Evolutionary conservation across 371 early-diverging fungal genomes (phyloP).

Genomic region (Lichtheimia hyalospora): DNA sequence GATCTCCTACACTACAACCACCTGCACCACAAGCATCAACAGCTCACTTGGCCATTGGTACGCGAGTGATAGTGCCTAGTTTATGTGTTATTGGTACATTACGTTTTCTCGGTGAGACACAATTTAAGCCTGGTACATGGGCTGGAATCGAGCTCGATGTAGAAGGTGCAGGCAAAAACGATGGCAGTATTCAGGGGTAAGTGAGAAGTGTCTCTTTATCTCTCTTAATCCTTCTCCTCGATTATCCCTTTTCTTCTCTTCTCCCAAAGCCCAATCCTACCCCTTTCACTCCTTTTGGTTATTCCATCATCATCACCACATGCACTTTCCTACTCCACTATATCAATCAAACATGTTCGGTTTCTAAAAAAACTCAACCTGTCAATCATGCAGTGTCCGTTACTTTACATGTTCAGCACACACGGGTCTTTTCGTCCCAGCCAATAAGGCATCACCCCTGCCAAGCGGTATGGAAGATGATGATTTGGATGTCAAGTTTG

Average conservation of each 20-base stretch:
- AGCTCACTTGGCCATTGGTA: conserved; percentile 36
- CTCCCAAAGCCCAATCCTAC: not conserved
- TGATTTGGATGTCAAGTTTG: not conserved
- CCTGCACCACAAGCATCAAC: conserved; percentile 5
- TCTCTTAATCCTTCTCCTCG: not conserved
- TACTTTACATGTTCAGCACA: conserved; percentile 70
- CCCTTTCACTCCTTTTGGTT: not conserved
- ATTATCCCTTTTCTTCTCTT: conserved; percentile 7
- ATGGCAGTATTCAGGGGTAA: conserved; percentile 76
- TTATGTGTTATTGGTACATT: conserved; percentile 62
- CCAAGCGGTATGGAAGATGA: conserved; percentile 10
- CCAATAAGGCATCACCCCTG: conserved; percentile 44
- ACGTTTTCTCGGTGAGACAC: conserved; percentile 63
- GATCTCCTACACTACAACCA: too few species aligned
- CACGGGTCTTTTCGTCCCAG: conserved; percentile 70
- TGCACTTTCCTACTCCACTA: conserved; percentile 4
- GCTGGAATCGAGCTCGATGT: conserved; percentile 79
- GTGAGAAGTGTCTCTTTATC: conserved; percentile 10
- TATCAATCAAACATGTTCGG: too few species aligned
- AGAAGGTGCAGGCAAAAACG: conserved; percentile 78
- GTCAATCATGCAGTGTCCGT: conserved; percentile 29
- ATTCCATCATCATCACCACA: not conserved
- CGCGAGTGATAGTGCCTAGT: conserved; percentile 59
- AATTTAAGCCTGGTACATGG: conserved; percentile 75
- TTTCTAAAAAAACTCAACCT: too few species aligned